Evolutionary conservation across 306 rosid species (phyloP).

Genomic region (Argentina anserina): DNA sequence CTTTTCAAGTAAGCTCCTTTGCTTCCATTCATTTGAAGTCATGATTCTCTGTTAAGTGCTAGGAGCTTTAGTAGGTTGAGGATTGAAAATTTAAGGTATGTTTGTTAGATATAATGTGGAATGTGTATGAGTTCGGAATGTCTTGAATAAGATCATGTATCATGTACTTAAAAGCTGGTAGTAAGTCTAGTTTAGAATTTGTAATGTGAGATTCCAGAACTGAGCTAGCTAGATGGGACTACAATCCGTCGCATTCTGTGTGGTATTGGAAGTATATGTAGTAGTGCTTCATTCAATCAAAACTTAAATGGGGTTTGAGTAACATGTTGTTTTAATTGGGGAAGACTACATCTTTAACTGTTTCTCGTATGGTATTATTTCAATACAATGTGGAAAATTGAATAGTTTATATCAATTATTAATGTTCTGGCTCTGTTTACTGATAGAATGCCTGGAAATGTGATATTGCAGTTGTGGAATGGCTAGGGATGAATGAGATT

Average conservation of each 20-base stretch:
- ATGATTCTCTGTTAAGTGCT: not conserved
- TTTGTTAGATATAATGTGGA: not conserved
- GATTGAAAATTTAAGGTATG: not conserved
- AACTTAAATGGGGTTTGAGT: not conserved
- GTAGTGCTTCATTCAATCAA: not conserved
- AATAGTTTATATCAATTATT: not conserved
- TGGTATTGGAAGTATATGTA: not conserved
- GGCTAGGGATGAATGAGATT: conserved; percentile 56
- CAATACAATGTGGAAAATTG: not conserved
- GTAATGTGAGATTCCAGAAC: not conserved
- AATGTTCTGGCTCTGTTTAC: conserved; percentile 6
- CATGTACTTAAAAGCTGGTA: not conserved
- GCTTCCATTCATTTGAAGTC: not conserved
- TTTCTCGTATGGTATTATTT: not conserved
- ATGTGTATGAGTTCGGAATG: not conserved
- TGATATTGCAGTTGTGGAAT: conserved; percentile 59
- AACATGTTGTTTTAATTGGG: not conserved
- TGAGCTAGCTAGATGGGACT: not conserved
- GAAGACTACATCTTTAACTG: not conserved
- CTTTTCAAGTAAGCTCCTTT: conserved; percentile 58
- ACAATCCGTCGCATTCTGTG: not conserved
- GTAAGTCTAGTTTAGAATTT: not conserved
- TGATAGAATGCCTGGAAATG: not conserved
- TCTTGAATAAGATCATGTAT: not conserved
- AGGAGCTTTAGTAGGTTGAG: not conserved